phyloP scores from a whole-genome alignment of 2,329 filamentous ascomycete species.

The Arachnopeziza araneosa region DNA sequence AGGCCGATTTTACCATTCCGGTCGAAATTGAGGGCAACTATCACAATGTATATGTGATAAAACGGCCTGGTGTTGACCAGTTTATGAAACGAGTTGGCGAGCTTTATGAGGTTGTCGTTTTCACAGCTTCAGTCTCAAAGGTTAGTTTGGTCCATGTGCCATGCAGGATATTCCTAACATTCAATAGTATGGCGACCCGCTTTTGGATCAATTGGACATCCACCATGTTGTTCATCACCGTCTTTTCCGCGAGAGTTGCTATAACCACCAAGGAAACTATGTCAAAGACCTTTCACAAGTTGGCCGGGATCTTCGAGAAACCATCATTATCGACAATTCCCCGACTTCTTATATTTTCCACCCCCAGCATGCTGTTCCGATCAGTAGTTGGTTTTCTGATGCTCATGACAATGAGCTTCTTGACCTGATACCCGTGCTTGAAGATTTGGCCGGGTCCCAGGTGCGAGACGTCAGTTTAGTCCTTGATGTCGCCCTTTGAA shows the following conservation, averaged over 20 bases:
- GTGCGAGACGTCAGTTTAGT: conserved; percentile 96
- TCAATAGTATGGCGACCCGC: conserved; percentile 82
- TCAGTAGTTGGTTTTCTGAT: conserved; percentile 99
- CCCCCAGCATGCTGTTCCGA: conserved; percentile 95
- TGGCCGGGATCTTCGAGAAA: conserved; percentile 90
- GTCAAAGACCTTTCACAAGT: conserved; percentile 99
- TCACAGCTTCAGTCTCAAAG: conserved; percentile 97
- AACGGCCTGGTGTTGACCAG: conserved; percentile 94
- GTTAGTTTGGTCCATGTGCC: conserved; percentile 40
- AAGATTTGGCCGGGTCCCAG: conserved; percentile 84
- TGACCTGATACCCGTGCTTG: conserved; percentile 94
- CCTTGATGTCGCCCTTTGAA: conserved; percentile 78
- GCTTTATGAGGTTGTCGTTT: conserved; percentile 96
- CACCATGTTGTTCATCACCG: conserved; percentile 95
- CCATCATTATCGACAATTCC: conserved; percentile 99
- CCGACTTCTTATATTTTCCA: conserved; percentile 99
- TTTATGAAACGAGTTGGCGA: conserved; percentile 99
- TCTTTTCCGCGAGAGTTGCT: conserved; percentile 96
- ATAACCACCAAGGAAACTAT: conserved; percentile 99
- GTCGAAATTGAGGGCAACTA: conserved; percentile 99
- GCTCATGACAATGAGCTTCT: conserved; percentile 98
- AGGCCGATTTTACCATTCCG: conserved; percentile 97
- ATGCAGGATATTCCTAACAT: conserved; percentile 8
- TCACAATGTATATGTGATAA: conserved; percentile 99
- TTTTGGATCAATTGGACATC: conserved; percentile 94